phyloP scores from a whole-genome alignment of 106 monocot species.

The Dendrobium chrysotoxum region DNA sequence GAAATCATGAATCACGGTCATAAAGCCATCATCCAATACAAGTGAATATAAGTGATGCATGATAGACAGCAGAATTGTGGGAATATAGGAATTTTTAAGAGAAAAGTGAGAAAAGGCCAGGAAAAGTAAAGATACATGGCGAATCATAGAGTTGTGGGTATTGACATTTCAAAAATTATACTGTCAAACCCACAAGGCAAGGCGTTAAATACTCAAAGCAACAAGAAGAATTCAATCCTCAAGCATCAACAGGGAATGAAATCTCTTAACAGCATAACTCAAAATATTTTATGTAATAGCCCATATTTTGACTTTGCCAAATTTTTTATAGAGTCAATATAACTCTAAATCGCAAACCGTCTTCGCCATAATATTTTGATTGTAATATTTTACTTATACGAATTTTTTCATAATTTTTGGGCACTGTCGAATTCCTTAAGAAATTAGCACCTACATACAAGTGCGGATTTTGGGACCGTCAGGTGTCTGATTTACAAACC shows the following conservation, averaged over 20 bases:
- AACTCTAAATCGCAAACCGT: too few relatives aligned
- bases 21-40: background rate
- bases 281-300: too few relatives aligned
- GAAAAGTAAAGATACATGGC: background rate
- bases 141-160: background rate
- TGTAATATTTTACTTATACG: too few relatives aligned
- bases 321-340: too few relatives aligned
- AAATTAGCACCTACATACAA: too few relatives aligned
- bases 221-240: background rate
- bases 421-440: too few relatives aligned
- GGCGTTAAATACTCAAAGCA: background rate
- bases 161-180: background rate
- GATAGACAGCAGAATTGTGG: background rate
- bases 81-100: background rate
- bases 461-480: too few relatives aligned
- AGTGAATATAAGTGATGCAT: background rate
- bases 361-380: too few relatives aligned
- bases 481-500: too few relatives aligned
- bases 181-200: background rate
- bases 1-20: background rate
- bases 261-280: background rate
- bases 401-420: too few relatives aligned
- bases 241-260: background rate
- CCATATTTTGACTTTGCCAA: too few relatives aligned
- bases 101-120: background rate